phyloP scores from a whole-genome alignment of 179 eudicot species.

The Silene vulgaris region DNA sequence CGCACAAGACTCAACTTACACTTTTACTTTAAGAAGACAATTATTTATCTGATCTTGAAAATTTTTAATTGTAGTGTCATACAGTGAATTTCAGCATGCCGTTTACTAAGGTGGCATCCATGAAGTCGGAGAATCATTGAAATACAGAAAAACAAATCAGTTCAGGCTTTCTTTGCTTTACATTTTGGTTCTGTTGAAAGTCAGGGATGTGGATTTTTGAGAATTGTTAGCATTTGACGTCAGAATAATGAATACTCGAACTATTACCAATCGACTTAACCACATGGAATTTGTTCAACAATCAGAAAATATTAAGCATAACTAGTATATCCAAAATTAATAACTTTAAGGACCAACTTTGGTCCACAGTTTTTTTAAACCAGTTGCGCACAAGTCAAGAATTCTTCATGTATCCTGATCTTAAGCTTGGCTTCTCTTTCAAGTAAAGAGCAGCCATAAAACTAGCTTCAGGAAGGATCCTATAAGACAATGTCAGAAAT shows the following conservation, averaged over 20 bases:
- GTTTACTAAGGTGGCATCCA: neutral
- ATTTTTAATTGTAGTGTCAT: neutral
- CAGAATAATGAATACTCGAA: neutral
- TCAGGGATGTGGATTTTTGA: neutral
- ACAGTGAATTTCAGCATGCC: neutral
- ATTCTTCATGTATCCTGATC: too few species aligned
- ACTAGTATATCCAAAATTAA: too few species aligned
- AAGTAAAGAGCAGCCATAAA: too few species aligned
- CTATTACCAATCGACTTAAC: too few species aligned
- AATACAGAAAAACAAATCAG: neutral
- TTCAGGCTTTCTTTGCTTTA: neutral
- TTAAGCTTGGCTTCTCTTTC: too few species aligned
- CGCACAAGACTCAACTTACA: neutral
- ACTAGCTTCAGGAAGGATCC: neutral
- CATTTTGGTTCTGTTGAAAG: neutral
- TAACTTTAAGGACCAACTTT: too few species aligned
- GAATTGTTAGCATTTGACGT: neutral
- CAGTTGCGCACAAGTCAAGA: too few species aligned
- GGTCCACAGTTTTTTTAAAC: too few species aligned
- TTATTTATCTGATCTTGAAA: neutral
- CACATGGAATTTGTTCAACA: too few species aligned
- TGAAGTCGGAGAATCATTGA: conserved; percentile 7
- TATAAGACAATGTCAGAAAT: neutral
- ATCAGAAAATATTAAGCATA: too few species aligned
- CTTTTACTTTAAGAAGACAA: neutral